Evolutionary conservation across 2,329 filamentous ascomycete species (phyloP).

Genomic region (Talaromyces sp.): DNA sequence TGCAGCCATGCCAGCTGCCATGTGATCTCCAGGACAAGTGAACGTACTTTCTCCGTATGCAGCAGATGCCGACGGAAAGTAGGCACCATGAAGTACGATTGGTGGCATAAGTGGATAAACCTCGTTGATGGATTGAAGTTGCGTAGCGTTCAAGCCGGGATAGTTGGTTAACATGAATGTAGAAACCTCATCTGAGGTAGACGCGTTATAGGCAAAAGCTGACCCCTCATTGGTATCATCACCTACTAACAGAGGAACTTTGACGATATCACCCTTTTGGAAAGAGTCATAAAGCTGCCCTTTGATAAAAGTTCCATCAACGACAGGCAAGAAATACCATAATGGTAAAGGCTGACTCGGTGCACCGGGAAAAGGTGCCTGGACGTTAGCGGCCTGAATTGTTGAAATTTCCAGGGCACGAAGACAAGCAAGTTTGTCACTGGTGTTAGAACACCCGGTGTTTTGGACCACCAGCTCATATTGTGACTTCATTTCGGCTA

Average conservation of each 20-base stretch:
- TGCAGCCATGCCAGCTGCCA: constrained; percentile 43
- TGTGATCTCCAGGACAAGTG: constrained; percentile 40
- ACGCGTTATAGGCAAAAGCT: constrained; percentile 44
- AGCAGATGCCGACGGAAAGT: constrained; percentile 36
- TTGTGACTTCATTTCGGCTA: constrained; percentile 44
- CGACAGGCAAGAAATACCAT: constrained; percentile 48
- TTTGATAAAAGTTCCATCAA: constrained; percentile 47
- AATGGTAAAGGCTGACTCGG: constrained; percentile 39
- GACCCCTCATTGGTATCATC: constrained; percentile 62
- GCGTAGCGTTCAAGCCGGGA: constrained; percentile 45
- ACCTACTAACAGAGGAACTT: constrained; percentile 51
- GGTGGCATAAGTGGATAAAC: constrained; percentile 47
- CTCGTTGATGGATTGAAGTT: constrained; percentile 53
- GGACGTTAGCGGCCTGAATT: constrained; percentile 43
- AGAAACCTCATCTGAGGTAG: constrained; percentile 45
- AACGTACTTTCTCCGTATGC: constrained; percentile 46
- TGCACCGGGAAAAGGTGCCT: constrained; percentile 41
- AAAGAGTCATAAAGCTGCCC: constrained; percentile 47
- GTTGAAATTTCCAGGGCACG: constrained; percentile 37
- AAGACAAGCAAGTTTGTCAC: constrained; percentile 44
- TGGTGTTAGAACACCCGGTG: constrained; percentile 37
- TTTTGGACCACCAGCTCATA: constrained; percentile 40
- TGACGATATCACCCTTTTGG: constrained; percentile 43
- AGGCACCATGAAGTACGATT: constrained; percentile 25
- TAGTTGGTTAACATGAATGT: constrained; percentile 55